Evolutionary conservation across 768 basidiomycete species (phyloP).

Genomic region (Serendipita indica): DNA sequence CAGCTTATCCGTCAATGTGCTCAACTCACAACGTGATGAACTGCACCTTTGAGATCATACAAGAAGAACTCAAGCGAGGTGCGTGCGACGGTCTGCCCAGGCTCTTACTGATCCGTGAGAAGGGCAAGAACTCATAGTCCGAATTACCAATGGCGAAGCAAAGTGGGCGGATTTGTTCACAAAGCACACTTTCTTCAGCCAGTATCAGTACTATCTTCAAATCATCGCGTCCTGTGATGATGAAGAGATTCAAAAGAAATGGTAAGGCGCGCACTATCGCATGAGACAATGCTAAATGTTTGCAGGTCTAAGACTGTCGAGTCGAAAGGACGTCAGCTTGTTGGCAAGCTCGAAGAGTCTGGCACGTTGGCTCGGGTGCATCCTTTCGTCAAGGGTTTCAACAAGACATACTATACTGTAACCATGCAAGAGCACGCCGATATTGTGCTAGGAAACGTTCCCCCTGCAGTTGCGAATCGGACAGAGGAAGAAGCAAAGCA

Average conservation of each 20-base stretch:
- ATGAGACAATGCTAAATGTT: slow-evolving; percentile 12
- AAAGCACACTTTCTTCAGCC: slow-evolving; percentile 94
- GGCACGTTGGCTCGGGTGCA: slow-evolving; percentile 85
- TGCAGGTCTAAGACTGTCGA: slow-evolving; percentile 91
- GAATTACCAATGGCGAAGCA: slow-evolving; percentile 68
- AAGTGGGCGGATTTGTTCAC: slow-evolving; percentile 88
- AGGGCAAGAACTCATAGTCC: slow-evolving; percentile 91
- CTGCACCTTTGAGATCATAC: slow-evolving; percentile 93
- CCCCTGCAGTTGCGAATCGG: slow-evolving; percentile 52
- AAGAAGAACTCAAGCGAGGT: slow-evolving; percentile 91
- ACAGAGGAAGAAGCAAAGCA: slow-evolving; percentile 56
- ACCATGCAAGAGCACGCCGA: slow-evolving; percentile 75
- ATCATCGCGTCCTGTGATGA: slow-evolving; percentile 82
- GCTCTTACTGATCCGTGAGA: too few species aligned
- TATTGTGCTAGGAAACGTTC: slow-evolving; percentile 78
- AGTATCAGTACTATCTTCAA: slow-evolving; percentile 92
- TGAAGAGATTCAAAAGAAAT: slow-evolving; percentile 79
- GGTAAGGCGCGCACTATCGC: slow-evolving; percentile 36
- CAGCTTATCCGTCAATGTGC: slow-evolving; percentile 98
- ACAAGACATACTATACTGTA: slow-evolving; percentile 70
- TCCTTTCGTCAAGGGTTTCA: slow-evolving; percentile 90
- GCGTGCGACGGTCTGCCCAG: too few species aligned
- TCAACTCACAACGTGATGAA: slow-evolving; percentile 94
- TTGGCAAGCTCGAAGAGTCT: slow-evolving; percentile 95
- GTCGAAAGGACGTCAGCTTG: slow-evolving; percentile 85